A percentile compares a stretch with the other conserved stretches of the same genome.
Evolutionary conservation across 2,329 filamentous ascomycete species (phyloP).

Genomic region (Phoma sp.): DNA sequence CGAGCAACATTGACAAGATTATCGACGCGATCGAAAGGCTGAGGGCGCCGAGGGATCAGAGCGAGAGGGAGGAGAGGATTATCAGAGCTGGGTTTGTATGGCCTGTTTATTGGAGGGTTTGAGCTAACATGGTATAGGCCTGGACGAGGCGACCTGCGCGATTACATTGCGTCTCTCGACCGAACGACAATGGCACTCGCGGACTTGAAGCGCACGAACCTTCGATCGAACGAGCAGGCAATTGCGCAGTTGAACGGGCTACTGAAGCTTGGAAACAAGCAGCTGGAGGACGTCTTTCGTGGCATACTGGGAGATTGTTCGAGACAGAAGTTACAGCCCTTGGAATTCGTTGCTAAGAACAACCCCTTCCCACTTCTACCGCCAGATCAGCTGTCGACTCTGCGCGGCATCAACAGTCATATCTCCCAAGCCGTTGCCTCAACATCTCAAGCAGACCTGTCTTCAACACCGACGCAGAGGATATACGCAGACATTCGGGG

Average conservation of each 20-base stretch:
- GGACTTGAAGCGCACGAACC: constrained; percentile 87
- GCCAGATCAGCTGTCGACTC: constrained; percentile 75
- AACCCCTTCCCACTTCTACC: constrained; percentile 81
- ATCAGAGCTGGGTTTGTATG: constrained; percentile 74
- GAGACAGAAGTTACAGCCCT: constrained; percentile 76
- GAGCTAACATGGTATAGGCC: constrained; percentile 16
- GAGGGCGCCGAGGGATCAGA: constrained; percentile 89
- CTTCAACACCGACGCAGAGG: constrained; percentile 75
- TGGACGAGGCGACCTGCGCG: constrained; percentile 74
- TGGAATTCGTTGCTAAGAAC: constrained; percentile 91
- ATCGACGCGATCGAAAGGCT: constrained; percentile 87
- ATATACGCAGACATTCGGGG: constrained; percentile 88
- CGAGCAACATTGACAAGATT: constrained; percentile 86
- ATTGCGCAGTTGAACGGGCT: constrained; percentile 80
- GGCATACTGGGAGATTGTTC: constrained; percentile 80
- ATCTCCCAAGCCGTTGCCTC: constrained; percentile 68
- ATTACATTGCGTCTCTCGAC: constrained; percentile 89
- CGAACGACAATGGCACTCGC: constrained; percentile 83
- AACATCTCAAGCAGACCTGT: constrained; percentile 53
- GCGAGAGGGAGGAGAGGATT: constrained; percentile 88
- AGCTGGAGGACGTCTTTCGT: constrained; percentile 85
- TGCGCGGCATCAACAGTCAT: constrained; percentile 81
- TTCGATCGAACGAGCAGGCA: constrained; percentile 90
- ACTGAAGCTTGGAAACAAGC: constrained; percentile 78
- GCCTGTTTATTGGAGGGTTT: neutral